These are phyloP conservation scores for Nitzschia sp. DNA, from an alignment of 108 stramenopile species.

Conservation along the genomic window DNA sequence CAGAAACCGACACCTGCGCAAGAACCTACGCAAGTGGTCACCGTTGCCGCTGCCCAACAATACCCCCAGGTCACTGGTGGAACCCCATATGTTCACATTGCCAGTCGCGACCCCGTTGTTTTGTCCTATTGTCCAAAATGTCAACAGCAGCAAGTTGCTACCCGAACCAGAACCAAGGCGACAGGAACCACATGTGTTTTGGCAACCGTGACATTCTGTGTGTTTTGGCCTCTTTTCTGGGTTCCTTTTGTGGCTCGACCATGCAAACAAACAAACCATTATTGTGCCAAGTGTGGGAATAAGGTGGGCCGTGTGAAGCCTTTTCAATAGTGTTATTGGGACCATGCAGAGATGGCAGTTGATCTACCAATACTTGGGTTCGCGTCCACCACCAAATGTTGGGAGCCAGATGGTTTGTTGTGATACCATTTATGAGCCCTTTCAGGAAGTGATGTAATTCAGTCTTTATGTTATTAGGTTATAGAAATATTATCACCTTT, in stretches of 20 bases:
- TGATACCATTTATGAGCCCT: no score
- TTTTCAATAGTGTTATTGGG: background rate
- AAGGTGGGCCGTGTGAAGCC: conserved; percentile 1
- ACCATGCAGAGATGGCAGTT: no score
- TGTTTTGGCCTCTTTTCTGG: conserved; percentile 16
- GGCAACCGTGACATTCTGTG: background rate
- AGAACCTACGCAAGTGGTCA: background rate
- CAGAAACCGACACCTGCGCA: background rate
- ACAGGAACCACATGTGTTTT: background rate
- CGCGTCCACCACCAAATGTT: no score
- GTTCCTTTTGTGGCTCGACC: conserved; percentile 2
- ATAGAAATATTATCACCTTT: no score
- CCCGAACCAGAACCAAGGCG: conserved; percentile 16
- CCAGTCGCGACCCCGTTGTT: conserved; percentile 12
- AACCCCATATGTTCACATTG: conserved; percentile 6
- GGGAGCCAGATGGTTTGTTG: no score
- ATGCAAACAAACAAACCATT: conserved; percentile 22
- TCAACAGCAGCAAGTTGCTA: conserved; percentile 8
- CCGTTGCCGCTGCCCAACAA: background rate
- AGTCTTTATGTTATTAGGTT: no score
- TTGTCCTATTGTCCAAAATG: conserved; percentile 26
- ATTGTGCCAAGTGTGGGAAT: conserved; percentile 6
- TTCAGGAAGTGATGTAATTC: no score
- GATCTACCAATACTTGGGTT: no score
- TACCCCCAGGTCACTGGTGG: background rate